A percentile compares a stretch with the other conserved stretches of the same genome.
These are phyloP conservation scores for Sclerotinia nivalis DNA, from an alignment of 2,329 filamentous ascomycete genomes.

Conservation along the genomic window DNA sequence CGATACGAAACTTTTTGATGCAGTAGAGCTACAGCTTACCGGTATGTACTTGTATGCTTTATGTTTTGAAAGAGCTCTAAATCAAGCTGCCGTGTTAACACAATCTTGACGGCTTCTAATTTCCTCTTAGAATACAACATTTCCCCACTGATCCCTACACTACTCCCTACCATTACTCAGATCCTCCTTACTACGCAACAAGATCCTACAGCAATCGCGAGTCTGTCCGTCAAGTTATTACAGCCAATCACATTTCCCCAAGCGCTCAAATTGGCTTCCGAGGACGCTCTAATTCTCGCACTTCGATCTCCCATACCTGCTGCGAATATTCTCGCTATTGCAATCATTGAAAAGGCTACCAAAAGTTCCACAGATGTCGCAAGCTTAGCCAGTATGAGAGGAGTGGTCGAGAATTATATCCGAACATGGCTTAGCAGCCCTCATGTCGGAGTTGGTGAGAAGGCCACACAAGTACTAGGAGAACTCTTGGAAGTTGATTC, in stretches of 20 bases:
- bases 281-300: slow-evolving; percentile 53
- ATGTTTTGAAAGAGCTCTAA: not conserved
- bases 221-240: slow-evolving; percentile 57
- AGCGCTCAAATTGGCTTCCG: slow-evolving; percentile 53
- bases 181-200: slow-evolving; percentile 54
- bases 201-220: slow-evolving; percentile 54
- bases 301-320: slow-evolving; percentile 56
- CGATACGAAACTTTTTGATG: slow-evolving; percentile 55
- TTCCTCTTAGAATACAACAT: slow-evolving; percentile 52
- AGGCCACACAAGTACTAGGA: slow-evolving; percentile 51
- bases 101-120: slow-evolving; percentile 23
- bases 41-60: slow-evolving; percentile 42
- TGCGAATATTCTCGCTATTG: slow-evolving; percentile 58
- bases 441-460: slow-evolving; percentile 57
- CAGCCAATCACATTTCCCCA: slow-evolving; percentile 54
- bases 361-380: slow-evolving; percentile 50
- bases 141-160: slow-evolving; percentile 51
- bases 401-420: slow-evolving; percentile 51
- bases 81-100: not conserved
- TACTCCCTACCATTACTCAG: slow-evolving; percentile 55
- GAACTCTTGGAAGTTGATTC: slow-evolving; percentile 59
- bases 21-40: slow-evolving; percentile 60
- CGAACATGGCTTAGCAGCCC: slow-evolving; percentile 55
- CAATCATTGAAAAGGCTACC: slow-evolving; percentile 57
- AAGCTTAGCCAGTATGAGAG: slow-evolving; percentile 52